Evolutionary conservation across 2,329 filamentous ascomycete genomes (phyloP).

Genomic region (Nothopassalora personata): DNA sequence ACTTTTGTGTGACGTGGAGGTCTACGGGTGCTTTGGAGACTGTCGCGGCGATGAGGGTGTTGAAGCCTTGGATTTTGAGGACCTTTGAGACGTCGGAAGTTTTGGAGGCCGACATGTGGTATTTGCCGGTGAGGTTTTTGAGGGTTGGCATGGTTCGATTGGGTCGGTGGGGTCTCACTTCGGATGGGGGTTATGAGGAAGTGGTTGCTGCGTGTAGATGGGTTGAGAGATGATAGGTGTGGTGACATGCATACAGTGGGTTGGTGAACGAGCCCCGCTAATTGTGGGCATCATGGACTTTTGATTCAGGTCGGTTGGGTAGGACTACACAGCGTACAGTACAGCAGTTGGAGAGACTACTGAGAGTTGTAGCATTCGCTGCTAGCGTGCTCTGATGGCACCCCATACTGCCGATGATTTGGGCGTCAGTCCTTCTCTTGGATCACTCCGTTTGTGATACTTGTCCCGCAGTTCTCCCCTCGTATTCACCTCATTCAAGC

Average conservation of each 20-base stretch:
- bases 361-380: not conserved
- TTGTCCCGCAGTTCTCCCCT: not conserved
- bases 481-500: not conserved
- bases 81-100: conserved; percentile 4
- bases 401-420: not conserved
- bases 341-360: not conserved
- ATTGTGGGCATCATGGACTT: not conserved
- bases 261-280: not conserved
- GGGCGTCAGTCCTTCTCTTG: not conserved
- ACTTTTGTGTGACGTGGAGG: conserved; percentile 2
- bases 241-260: not conserved
- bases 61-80: conserved; percentile 7
- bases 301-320: not conserved
- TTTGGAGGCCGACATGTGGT: not conserved
- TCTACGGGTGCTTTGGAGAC: conserved; percentile 7
- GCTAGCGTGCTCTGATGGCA: not conserved
- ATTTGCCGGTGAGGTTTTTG: conserved; percentile 6
- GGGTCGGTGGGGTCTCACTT: not conserved
- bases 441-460: not conserved
- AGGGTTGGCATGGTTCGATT: conserved; percentile 1
- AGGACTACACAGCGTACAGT: not conserved
- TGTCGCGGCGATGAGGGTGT: conserved; percentile 3
- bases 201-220: not conserved
- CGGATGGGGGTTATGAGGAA: not conserved
- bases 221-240: not conserved